Conservation (phyloP, 257 asterid genomes). For the Nicotiana benthamiana region DNA sequence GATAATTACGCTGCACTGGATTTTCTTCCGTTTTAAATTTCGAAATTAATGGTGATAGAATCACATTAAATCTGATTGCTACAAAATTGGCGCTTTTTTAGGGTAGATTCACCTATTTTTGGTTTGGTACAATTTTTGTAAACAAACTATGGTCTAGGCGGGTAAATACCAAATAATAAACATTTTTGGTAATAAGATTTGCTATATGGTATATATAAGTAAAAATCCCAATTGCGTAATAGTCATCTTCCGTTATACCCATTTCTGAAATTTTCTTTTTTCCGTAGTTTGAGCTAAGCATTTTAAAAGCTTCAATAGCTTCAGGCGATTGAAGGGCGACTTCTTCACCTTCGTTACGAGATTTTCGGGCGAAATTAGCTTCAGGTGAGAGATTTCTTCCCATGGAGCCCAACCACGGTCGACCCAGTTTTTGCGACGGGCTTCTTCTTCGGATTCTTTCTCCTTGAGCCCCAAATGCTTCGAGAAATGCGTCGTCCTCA, state of each 20-base stretch:
- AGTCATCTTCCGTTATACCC: slow-evolving; percentile 88
- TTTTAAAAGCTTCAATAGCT: slow-evolving; percentile 70
- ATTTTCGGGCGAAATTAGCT: slow-evolving; percentile 68
- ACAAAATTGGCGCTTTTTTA: too few species aligned
- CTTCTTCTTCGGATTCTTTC: slow-evolving; percentile 83
- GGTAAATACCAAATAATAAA: too few species aligned
- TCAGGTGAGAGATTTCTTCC: slow-evolving; percentile 94
- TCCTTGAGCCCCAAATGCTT: slow-evolving; percentile 62
- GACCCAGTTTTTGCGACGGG: slow-evolving; percentile 75
- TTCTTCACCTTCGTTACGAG: slow-evolving; percentile 93
- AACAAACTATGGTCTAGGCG: too few species aligned
- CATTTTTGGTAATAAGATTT: too few species aligned
- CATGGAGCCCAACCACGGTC: slow-evolving; percentile 99
- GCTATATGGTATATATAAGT: too few species aligned
- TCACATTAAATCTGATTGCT: too few species aligned
- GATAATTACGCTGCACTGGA: too few species aligned
- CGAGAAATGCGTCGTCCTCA: slow-evolving; percentile 65
- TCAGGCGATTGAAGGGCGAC: slow-evolving; percentile 85
- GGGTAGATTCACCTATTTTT: too few species aligned
- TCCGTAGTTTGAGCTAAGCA: slow-evolving; percentile 67
- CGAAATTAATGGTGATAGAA: too few species aligned
- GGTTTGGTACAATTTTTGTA: too few species aligned
- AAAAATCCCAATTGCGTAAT: too few species aligned
- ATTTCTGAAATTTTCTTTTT: slow-evolving; percentile 51
- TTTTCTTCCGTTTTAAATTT: too few species aligned